A percentile compares a stretch with the other conserved stretches of the same genome.
These are phyloP conservation scores for Fragosphaeria purpurea DNA, from an alignment of 2,329 filamentous ascomycete genomes.

Conservation along the genomic window DNA sequence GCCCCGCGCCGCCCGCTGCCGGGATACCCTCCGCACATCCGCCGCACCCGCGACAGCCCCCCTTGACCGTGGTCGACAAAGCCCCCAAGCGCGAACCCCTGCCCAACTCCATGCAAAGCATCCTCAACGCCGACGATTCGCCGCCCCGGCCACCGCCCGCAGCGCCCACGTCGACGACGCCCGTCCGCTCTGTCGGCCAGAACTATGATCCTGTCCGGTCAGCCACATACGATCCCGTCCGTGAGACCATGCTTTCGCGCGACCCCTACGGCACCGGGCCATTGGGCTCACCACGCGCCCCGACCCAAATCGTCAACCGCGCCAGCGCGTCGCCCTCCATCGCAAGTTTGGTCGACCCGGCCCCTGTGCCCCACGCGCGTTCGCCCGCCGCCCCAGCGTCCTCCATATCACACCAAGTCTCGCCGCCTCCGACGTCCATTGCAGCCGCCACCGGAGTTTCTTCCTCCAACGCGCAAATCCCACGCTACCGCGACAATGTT, in stretches of 20 bases:
- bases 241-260: slow-evolving; percentile 49
- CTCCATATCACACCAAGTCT: slow-evolving; percentile 22
- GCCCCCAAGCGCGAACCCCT: slow-evolving; percentile 42
- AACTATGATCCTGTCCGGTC: slow-evolving; percentile 85
- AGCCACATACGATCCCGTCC: slow-evolving; percentile 55
- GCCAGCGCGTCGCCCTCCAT: slow-evolving; percentile 90
- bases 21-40: slow-evolving; percentile 19
- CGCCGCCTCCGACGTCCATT: slow-evolving; percentile 19
- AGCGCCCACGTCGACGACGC: slow-evolving; percentile 24
- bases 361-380: slow-evolving; percentile 24
- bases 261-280: slow-evolving; percentile 36
- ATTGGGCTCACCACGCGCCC: slow-evolving; percentile 41
- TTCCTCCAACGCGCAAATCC: background rate
- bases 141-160: slow-evolving; percentile 29
- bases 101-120: slow-evolving; percentile 43
- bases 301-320: slow-evolving; percentile 44
- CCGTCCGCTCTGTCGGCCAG: slow-evolving; percentile 59
- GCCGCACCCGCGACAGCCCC: slow-evolving; percentile 9
- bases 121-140: slow-evolving; percentile 43
- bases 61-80: slow-evolving; percentile 27
- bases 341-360: slow-evolving; percentile 75
- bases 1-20: slow-evolving; percentile 16
- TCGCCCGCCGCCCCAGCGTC: slow-evolving; percentile 19
- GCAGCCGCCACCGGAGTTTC: slow-evolving; percentile 17
- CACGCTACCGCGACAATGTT: slow-evolving; percentile 4